Percentiles rank a stretch among this genome's conserved stretches.
phyloP scores from a whole-genome alignment of 805 yeast species.

The Zygoascus flipseniorum region DNA sequence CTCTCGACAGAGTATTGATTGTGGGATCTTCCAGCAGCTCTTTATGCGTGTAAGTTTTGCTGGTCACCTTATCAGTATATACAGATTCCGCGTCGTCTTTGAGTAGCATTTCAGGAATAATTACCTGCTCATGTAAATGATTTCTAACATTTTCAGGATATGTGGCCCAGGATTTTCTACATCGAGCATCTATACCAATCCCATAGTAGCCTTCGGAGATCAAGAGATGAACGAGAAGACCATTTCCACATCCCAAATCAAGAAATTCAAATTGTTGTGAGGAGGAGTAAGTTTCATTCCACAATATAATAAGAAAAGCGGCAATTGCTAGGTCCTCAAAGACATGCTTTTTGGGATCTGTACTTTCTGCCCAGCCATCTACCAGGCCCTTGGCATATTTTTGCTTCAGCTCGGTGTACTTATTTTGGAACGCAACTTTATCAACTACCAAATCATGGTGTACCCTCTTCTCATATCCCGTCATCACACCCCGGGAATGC shows the following conservation, averaged over 20 bases:
- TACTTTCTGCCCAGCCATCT: constrained; percentile 82
- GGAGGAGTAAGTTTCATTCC: constrained; percentile 47
- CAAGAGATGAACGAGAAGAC: constrained; percentile 68
- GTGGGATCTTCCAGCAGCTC: constrained; percentile 6
- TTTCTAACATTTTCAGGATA: constrained; percentile 60
- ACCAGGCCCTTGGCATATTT: constrained; percentile 70
- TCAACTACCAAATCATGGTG: constrained; percentile 81
- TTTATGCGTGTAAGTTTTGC: neutral
- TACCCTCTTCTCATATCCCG: constrained; percentile 82
- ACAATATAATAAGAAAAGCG: constrained; percentile 81
- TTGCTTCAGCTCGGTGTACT: constrained; percentile 72
- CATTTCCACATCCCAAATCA: constrained; percentile 95
- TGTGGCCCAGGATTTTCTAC: constrained; percentile 76
- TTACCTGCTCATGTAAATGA: constrained; percentile 61
- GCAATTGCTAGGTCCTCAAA: constrained; percentile 96
- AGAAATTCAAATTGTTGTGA: constrained; percentile 53
- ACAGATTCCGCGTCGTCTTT: neutral
- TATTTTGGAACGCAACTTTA: constrained; percentile 72
- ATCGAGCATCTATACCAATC: constrained; percentile 81
- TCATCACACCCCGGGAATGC: constrained; percentile 75
- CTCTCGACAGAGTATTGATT: constrained; percentile 2
- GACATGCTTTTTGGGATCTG: constrained; percentile 93
- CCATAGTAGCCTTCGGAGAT: constrained; percentile 75
- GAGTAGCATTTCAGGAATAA: constrained; percentile 51
- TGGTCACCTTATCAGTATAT: neutral